These are phyloP conservation scores for Sphagnum contortum DNA, from an alignment of 225 moss, liverwort and hornwort species.

Conservation along the genomic window DNA sequence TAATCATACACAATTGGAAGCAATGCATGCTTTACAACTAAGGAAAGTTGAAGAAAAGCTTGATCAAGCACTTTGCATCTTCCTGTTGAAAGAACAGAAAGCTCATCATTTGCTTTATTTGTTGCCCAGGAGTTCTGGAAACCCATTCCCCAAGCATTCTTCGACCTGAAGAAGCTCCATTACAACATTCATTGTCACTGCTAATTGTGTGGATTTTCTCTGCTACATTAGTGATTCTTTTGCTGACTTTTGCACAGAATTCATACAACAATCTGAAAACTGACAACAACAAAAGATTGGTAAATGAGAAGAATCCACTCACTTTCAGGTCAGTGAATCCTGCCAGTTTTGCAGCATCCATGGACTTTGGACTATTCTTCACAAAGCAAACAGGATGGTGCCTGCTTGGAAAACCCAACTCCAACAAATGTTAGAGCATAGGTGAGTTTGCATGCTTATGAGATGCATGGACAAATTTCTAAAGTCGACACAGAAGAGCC, in stretches of 20 bases:
- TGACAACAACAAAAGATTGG: too few relatives aligned
- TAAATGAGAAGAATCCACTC: conserved; percentile 2
- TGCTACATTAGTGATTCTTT: too few relatives aligned
- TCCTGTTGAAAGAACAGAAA: too few relatives aligned
- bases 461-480: too few relatives aligned
- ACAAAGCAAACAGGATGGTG: conserved; percentile 42
- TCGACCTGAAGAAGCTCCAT: not conserved
- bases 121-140: not conserved
- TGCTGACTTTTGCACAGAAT: too few relatives aligned
- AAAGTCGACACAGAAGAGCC: not conserved
- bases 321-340: conserved; percentile 41
- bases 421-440: not conserved
- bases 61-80: too few relatives aligned
- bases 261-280: not conserved
- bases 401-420: conserved; percentile 16
- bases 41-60: too few relatives aligned
- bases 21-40: too few relatives aligned
- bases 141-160: not conserved
- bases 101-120: too few relatives aligned
- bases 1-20: not conserved
- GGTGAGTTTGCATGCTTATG: not conserved
- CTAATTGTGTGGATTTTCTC: not conserved
- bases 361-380: conserved; percentile 28
- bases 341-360: conserved; percentile 21
- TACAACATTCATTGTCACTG: not conserved